phyloP scores from a whole-genome alignment of 163 green algal species.

The Chloromonas sp. region DNA sequence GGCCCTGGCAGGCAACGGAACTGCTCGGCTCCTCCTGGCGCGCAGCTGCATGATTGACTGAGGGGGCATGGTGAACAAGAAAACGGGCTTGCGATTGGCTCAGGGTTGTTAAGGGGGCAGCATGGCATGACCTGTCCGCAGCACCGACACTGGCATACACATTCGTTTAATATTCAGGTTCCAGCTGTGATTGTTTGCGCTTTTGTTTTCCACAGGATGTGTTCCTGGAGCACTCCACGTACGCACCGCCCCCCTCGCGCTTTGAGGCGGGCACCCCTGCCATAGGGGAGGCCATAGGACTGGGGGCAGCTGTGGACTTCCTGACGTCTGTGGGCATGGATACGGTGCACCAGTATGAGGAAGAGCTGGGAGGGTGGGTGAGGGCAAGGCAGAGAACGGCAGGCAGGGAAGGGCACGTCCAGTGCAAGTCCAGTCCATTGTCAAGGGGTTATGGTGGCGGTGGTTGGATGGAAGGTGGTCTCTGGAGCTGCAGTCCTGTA shows the following conservation, averaged over 20 bases:
- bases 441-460: no score
- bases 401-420: no score
- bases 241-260: slow-evolving; percentile 74
- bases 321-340: slow-evolving; percentile 62
- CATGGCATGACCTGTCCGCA: not conserved
- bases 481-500: no score
- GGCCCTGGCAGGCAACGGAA: no score
- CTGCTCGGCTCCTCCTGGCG: no score
- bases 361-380: slow-evolving; percentile 66
- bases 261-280: slow-evolving; percentile 97
- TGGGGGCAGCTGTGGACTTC: slow-evolving; percentile 92
- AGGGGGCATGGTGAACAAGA: not conserved
- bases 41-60: no score
- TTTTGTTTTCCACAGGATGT: slow-evolving; percentile 62
- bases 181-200: not conserved
- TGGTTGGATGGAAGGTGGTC: no score
- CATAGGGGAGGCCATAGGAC: slow-evolving; percentile 92
- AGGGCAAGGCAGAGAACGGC: no score
- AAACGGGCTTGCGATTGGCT: not conserved
- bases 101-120: not conserved
- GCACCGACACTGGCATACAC: not conserved
- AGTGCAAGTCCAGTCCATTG: no score
- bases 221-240: slow-evolving; percentile 86
- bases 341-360: slow-evolving; percentile 66
- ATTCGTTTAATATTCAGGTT: not conserved